Evolutionary conservation across 306 rosid species (phyloP).

Genomic region (Morella rubra): DNA sequence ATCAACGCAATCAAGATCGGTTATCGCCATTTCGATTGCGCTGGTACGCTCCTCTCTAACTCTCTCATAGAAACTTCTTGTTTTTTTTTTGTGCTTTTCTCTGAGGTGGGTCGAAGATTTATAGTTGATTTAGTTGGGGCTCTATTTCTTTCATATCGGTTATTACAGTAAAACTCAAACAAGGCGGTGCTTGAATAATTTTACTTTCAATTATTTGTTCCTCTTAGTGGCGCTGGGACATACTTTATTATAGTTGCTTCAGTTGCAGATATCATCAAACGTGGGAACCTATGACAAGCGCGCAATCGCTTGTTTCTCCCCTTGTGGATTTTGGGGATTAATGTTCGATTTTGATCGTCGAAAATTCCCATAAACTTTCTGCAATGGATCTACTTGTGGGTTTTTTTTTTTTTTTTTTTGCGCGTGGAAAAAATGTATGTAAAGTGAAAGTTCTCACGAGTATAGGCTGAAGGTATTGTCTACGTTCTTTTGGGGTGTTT

Average conservation of each 20-base stretch:
- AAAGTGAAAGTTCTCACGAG: background rate
- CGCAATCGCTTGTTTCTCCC: background rate
- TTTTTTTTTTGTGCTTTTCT: background rate
- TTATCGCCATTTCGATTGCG: constrained; percentile 13
- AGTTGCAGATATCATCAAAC: too few species aligned
- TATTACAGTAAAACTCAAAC: background rate
- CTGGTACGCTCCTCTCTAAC: background rate
- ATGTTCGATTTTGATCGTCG: background rate
- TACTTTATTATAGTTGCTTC: background rate
- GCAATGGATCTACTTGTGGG: background rate
- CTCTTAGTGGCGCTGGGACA: background rate
- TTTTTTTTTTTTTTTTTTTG: too few species aligned
- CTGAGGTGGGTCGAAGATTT: background rate
- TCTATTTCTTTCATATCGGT: background rate
- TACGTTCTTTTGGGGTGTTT: background rate
- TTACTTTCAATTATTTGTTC: background rate
- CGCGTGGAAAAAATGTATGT: too few species aligned
- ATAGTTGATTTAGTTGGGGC: background rate
- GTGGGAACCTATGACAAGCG: background rate
- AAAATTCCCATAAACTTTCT: background rate
- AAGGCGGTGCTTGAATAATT: background rate
- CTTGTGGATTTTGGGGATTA: background rate
- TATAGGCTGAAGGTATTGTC: background rate
- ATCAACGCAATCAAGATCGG: constrained; percentile 13
- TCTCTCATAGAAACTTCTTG: background rate